Percentiles rank a stretch among this genome's conserved stretches.
Conservation (phyloP, 78 protist genomes). For the Mantamonas sphyraenae region DNA sequence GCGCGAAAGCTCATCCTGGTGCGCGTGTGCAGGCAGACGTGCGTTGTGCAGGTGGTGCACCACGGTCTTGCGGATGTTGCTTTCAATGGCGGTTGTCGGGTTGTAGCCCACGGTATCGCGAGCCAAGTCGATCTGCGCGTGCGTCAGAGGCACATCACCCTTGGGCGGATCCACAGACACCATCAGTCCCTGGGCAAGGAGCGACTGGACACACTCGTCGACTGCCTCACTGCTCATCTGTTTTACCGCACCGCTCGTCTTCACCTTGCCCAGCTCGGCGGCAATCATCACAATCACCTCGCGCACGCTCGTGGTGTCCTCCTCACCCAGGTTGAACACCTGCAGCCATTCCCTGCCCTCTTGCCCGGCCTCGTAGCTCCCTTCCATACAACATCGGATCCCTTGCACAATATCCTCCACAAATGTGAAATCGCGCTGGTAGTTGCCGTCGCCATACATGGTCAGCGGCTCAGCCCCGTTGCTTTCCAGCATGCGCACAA, state of each 20-base stretch:
- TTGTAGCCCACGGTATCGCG: background rate
- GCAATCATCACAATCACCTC: background rate
- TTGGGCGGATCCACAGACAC: background rate
- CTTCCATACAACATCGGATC: too few relatives aligned
- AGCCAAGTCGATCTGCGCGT: background rate
- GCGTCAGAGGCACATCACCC: background rate
- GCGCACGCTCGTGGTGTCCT: background rate
- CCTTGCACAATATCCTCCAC: constrained; percentile 1
- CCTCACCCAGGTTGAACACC: background rate
- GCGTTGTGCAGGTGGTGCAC: too few relatives aligned
- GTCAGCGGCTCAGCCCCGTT: background rate
- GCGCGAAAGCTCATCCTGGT: too few relatives aligned
- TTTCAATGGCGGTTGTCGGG: background rate
- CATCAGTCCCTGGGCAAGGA: background rate
- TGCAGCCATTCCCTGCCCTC: background rate
- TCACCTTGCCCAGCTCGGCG: background rate
- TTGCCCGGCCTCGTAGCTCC: too few relatives aligned
- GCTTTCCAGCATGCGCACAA: background rate
- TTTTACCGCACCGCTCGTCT: too few relatives aligned
- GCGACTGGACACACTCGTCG: background rate
- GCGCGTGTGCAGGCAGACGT: too few relatives aligned
- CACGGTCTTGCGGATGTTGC: background rate
- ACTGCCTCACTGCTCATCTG: too few relatives aligned
- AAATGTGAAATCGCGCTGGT: background rate
- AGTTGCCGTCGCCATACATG: background rate